Conservation (phyloP, 805 yeast species). For the Sugiyamaella lignohabitans region DNA sequence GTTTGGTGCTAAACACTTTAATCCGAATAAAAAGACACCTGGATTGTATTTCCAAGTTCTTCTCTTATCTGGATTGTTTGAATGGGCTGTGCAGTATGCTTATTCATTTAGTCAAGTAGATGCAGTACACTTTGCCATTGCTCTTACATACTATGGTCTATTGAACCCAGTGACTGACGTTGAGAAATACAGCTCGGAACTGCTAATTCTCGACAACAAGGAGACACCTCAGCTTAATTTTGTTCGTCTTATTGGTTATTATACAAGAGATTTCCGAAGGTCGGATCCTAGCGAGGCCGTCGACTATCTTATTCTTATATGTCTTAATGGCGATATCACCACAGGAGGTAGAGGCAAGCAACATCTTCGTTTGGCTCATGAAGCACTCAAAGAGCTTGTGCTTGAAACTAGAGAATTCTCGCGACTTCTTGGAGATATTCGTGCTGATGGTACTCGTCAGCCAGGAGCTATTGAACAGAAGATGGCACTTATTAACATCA, state of each 20-base stretch:
- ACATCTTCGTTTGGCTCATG: slow-evolving; percentile 58
- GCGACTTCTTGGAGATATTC: slow-evolving; percentile 74
- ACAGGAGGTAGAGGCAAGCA: slow-evolving; percentile 27
- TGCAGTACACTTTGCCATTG: slow-evolving; percentile 84
- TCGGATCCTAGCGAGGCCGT: slow-evolving; percentile 87
- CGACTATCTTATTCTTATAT: slow-evolving; percentile 75
- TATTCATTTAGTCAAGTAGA: slow-evolving; percentile 66
- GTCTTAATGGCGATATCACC: slow-evolving; percentile 41
- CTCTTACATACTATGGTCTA: slow-evolving; percentile 66
- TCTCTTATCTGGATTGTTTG: slow-evolving; percentile 72
- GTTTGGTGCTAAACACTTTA: slow-evolving; percentile 68
- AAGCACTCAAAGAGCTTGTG: slow-evolving; percentile 75
- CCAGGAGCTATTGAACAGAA: slow-evolving; percentile 84
- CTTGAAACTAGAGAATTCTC: slow-evolving; percentile 81
- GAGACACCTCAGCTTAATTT: slow-evolving; percentile 38
- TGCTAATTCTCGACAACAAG: slow-evolving; percentile 32
- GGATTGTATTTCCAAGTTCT: slow-evolving; percentile 70
- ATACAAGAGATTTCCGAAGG: slow-evolving; percentile 73
- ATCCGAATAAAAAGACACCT: slow-evolving; percentile 51
- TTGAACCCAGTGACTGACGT: slow-evolving; percentile 42
- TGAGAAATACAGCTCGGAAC: slow-evolving; percentile 28
- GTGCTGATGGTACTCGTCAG: slow-evolving; percentile 64
- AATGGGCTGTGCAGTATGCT: slow-evolving; percentile 64
- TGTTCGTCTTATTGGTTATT: slow-evolving; percentile 67
- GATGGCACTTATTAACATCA: slow-evolving; percentile 54